These are phyloP conservation scores for Tuber umbilicatum DNA, from an alignment of 495 filamentous ascomycete species.

Conservation along the genomic window DNA sequence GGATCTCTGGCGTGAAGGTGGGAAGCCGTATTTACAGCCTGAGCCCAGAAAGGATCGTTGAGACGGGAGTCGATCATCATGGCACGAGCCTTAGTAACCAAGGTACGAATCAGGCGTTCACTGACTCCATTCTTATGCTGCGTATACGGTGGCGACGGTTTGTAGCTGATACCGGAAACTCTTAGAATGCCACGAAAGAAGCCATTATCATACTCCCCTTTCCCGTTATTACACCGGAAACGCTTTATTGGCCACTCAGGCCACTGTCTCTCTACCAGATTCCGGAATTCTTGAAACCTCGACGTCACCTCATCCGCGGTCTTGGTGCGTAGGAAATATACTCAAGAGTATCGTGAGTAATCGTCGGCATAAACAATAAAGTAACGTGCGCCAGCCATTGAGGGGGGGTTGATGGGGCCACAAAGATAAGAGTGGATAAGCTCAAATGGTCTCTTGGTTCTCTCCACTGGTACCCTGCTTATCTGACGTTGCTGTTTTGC, in stretches of 20 bases:
- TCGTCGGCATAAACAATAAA: conserved; percentile 3
- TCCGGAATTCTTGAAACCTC: neutral
- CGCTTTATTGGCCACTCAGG: neutral
- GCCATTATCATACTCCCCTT: conserved; percentile 2
- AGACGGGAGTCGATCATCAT: conserved; percentile 3
- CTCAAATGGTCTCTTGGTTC: neutral
- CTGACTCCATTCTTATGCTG: conserved; percentile 12
- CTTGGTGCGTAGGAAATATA: neutral
- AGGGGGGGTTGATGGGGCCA: neutral
- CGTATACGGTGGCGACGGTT: conserved; percentile 4
- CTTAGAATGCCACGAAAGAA: neutral
- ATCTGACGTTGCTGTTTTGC: no score
- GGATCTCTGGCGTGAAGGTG: neutral
- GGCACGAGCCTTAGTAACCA: neutral
- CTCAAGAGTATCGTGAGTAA: neutral
- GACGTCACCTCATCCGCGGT: neutral
- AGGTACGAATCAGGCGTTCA: neutral
- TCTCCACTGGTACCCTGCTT: neutral
- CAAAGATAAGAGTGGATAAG: neutral
- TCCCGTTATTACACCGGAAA: conserved; percentile 5
- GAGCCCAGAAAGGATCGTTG: neutral
- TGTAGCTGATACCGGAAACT: neutral
- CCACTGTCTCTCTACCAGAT: neutral
- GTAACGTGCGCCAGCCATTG: neutral
- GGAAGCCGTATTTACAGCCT: conserved; percentile 2